Evolutionary conservation across 164 flowering plant genomes (phyloP).

Genomic region (Echeveria elegans): DNA sequence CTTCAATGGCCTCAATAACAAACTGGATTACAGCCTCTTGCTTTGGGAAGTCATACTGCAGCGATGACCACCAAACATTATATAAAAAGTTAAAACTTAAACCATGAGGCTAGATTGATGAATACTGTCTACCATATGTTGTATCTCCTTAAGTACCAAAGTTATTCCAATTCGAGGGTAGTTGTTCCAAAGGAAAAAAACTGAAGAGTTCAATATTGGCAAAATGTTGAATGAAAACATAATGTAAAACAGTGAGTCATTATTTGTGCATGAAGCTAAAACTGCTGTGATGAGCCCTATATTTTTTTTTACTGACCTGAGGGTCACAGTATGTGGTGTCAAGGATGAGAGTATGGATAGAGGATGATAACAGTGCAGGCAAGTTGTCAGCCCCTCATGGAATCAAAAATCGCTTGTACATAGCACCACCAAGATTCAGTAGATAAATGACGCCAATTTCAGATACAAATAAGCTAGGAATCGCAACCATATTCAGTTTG

Average conservation of each 20-base stretch:
- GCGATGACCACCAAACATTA: background rate
- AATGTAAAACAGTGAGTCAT: too few relatives aligned
- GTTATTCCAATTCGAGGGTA: background rate
- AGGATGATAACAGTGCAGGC: slow-evolving; percentile 28
- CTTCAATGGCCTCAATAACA: slow-evolving; percentile 92
- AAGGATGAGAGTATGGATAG: slow-evolving; percentile 69
- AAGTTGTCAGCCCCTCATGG: slow-evolving; percentile 42
- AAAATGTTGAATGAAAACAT: too few relatives aligned
- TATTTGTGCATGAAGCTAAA: background rate
- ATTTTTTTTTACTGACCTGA: slow-evolving; percentile 43
- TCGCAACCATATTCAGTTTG: background rate
- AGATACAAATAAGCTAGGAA: background rate
- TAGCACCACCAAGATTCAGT: slow-evolving; percentile 44
- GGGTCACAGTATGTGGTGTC: slow-evolving; percentile 96
- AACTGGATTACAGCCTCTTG: slow-evolving; percentile 91
- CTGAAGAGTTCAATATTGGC: too few relatives aligned
- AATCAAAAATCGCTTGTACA: slow-evolving; percentile 95
- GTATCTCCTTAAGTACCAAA: background rate
- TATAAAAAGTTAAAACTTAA: too few relatives aligned
- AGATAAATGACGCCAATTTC: background rate
- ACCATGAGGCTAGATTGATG: background rate
- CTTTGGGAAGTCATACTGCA: slow-evolving; percentile 96
- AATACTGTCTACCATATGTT: background rate
- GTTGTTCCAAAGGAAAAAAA: too few relatives aligned
- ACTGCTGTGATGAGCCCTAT: background rate